Percentiles rank a stretch among this genome's conserved stretches.
Evolutionary conservation across 1,139 yeast species (phyloP).

Genomic region (Geotrichum candidum): DNA sequence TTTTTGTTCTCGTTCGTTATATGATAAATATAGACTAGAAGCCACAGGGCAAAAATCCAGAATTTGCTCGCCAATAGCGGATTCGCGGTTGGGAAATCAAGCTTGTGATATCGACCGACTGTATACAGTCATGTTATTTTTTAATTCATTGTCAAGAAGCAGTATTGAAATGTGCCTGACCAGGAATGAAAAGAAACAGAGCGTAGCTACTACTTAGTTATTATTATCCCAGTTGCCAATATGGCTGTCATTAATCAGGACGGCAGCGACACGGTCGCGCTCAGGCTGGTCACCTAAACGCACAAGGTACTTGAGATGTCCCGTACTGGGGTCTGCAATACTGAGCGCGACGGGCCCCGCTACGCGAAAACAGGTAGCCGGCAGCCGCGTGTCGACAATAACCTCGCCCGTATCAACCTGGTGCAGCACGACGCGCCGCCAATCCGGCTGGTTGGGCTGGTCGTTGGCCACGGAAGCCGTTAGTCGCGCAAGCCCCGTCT

Average conservation of each 20-base stretch:
- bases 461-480: constrained; percentile 19
- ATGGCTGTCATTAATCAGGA: not conserved
- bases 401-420: not conserved
- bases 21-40: too few species aligned
- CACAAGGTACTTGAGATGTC: constrained; percentile 6
- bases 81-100: too few species aligned
- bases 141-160: too few species aligned
- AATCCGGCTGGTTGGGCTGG: not conserved
- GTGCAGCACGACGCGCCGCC: constrained; percentile 5
- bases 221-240: too few species aligned
- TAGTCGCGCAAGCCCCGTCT: constrained; percentile 22
- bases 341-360: constrained; percentile 13
- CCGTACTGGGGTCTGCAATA: constrained; percentile 7
- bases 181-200: too few species aligned
- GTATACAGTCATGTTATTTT: too few species aligned
- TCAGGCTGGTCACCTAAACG: constrained; percentile 3
- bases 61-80: too few species aligned
- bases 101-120: too few species aligned
- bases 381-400: constrained; percentile 9
- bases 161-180: too few species aligned
- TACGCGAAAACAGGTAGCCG: constrained; percentile 3
- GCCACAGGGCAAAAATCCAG: too few species aligned
- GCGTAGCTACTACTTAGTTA: too few species aligned
- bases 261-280: constrained; percentile 7
- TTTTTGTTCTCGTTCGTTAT: not conserved